These are phyloP conservation scores for Hericium alpestre DNA, from an alignment of 768 basidiomycete genomes.

Conservation along the genomic window DNA sequence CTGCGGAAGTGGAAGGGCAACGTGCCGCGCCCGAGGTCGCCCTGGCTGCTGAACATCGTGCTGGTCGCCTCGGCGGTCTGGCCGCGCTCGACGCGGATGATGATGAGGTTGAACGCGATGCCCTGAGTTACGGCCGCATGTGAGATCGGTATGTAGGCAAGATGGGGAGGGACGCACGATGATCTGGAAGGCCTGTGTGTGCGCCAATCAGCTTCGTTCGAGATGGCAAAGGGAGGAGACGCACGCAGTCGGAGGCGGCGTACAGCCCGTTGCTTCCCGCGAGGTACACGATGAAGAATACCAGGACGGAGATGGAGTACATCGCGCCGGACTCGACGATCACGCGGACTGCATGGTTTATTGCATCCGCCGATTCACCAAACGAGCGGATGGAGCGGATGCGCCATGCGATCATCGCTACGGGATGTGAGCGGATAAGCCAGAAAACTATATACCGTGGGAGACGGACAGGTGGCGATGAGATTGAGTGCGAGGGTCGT, in stretches of 20 bases:
- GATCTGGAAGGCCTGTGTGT: not conserved
- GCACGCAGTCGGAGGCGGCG: constrained; percentile 16
- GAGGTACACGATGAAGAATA: constrained; percentile 14
- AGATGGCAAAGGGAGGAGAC: not conserved
- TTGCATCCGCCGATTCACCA: too few species aligned
- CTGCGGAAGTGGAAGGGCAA: too few species aligned
- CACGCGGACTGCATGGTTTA: not conserved
- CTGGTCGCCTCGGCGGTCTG: constrained; percentile 2
- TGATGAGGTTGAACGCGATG: constrained; percentile 23
- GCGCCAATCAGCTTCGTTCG: not conserved
- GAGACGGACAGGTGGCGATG: not conserved
- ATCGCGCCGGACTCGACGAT: constrained; percentile 23
- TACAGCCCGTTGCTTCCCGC: constrained; percentile 17
- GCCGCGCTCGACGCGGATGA: constrained; percentile 16
- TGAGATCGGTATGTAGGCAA: too few species aligned
- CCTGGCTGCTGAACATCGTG: too few species aligned
- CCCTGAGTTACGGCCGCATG: not conserved
- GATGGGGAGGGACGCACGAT: not conserved
- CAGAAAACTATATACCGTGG: too few species aligned
- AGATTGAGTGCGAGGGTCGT: constrained; percentile 1
- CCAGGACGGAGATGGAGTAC: constrained; percentile 15
- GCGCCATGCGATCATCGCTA: not conserved
- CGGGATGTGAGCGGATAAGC: too few species aligned
- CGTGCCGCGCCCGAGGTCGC: too few species aligned
- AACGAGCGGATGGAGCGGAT: not conserved